Percentiles rank a stretch among this genome's conserved stretches.
These are phyloP conservation scores for Aspergillus sp. DNA, from an alignment of 2,329 filamentous ascomycete species.

Conservation along the genomic window DNA sequence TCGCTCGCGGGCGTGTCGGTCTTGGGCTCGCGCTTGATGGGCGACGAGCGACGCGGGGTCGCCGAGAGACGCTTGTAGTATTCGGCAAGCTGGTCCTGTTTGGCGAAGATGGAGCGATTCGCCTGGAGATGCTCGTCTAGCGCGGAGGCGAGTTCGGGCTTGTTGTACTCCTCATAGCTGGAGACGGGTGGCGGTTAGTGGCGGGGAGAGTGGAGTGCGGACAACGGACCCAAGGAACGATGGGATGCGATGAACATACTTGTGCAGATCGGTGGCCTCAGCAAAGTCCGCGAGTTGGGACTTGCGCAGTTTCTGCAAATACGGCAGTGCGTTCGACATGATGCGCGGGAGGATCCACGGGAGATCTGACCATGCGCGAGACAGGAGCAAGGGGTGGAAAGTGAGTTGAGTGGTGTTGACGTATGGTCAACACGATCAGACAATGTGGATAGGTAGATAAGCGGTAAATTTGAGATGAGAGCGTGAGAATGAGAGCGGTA, in stretches of 20 bases:
- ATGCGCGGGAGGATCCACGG: constrained; percentile 24
- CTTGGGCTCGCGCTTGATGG: constrained; percentile 48
- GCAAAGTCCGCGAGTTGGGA: constrained; percentile 73
- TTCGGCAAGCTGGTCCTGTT: constrained; percentile 63
- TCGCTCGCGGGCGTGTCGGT: constrained; percentile 31
- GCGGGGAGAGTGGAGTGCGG: no score
- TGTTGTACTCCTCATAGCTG: constrained; percentile 70
- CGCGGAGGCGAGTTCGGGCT: constrained; percentile 72
- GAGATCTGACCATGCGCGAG: constrained; percentile 39
- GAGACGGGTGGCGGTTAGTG: not conserved
- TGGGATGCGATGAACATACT: constrained; percentile 58
- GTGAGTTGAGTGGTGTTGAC: not conserved
- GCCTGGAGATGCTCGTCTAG: constrained; percentile 71
- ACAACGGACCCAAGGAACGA: not conserved
- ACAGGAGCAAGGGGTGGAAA: constrained; percentile 26
- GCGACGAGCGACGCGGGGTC: constrained; percentile 42
- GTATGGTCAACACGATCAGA: not conserved
- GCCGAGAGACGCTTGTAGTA: constrained; percentile 63
- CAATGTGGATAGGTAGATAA: not conserved
- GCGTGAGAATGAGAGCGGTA: constrained; percentile 14
- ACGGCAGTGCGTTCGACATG: constrained; percentile 67
- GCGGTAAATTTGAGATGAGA: constrained; percentile 4
- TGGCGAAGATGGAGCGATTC: constrained; percentile 64
- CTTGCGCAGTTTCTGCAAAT: constrained; percentile 80
- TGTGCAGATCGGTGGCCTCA: constrained; percentile 64